Base-by-base conservation (phyloP, 1,139 yeast species). In the Magnusiomyces tetraspermus region DNA sequence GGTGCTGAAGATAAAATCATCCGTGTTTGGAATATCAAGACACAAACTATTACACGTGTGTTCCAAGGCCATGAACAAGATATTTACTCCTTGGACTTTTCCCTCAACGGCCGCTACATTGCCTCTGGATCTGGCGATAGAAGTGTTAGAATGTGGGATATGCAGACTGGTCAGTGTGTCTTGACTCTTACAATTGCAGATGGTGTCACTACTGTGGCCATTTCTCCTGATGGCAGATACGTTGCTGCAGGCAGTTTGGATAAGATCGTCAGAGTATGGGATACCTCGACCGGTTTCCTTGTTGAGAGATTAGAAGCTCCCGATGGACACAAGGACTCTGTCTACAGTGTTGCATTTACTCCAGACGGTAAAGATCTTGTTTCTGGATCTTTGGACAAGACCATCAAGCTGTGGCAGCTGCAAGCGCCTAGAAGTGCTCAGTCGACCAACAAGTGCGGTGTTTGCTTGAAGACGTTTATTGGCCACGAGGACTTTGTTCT, bases 1-100 rank as follows among this genome's bases (percentile, higher is more conserved):
- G 98, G 98, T 66, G 97, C 97, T 45, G 98, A 92, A 72, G 98
- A 92, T 72, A 89, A 88, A 71, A 82, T 88, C 66, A 92, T 92
- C 63, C 80, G 98, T 70, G 90, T 92, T 65, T 92, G 98, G 98
- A 97, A 92, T 69, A 80, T 92, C 67, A 79, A 85, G 51, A 81
- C 94, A 41, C 82, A 90, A 70, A 82, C 92, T 65, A 87, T 92
- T 64, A 83, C 87, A 57, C 87, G 88, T 73, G 82, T 88, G 58
- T 80, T 92, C 69, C 79, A 85, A 59, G 98, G 98, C 51, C 98
- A 92, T 68, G 97, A 90, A 70, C 98, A 92, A 72, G 98, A 92
- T 71, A 90, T 92, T 62, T 92, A 92, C 71, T 90, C 97, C 6
- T 77, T 92, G 62, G 97, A 90, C 72, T 92, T 87, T 69, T 87